phyloP scores from a whole-genome alignment of 306 rosid genomes.

The Carpinus viminea region DNA sequence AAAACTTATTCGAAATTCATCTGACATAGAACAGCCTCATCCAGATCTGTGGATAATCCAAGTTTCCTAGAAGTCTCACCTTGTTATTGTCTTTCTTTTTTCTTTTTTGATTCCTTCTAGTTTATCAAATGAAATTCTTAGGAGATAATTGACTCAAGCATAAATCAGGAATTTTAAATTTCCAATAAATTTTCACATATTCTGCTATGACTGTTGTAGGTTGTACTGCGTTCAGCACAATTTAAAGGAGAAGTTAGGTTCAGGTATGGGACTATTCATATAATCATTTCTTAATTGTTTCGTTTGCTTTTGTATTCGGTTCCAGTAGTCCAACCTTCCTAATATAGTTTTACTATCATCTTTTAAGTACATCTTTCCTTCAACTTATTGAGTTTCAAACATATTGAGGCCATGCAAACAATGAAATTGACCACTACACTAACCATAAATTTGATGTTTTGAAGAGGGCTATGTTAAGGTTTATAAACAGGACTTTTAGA shows the following conservation, averaged over 20 bases:
- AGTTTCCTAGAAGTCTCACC: not conserved
- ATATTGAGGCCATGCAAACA: not conserved
- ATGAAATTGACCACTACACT: not conserved
- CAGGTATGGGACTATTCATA: conserved; percentile 58
- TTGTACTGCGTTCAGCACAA: conserved; percentile 70
- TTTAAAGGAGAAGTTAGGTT: conserved; percentile 83
- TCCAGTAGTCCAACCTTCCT: conserved; percentile 11
- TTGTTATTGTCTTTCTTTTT: not conserved
- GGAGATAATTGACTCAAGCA: not conserved
- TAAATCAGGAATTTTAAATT: not conserved
- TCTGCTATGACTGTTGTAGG: conserved; percentile 48
- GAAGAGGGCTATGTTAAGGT: not conserved
- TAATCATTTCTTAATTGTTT: conserved; percentile 21
- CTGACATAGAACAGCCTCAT: not conserved
- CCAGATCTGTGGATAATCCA: not conserved
- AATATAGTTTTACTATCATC: not conserved
- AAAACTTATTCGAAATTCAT: not conserved
- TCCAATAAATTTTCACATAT: conserved; percentile 1
- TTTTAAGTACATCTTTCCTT: not conserved
- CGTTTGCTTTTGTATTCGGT: not conserved
- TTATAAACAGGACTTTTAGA: not conserved
- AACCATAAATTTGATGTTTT: not conserved
- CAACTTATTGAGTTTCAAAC: not conserved
- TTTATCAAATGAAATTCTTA: not conserved
- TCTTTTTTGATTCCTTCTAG: not conserved